Percentiles rank a stretch among this genome's conserved stretches.
Evolutionary conservation across 192 early-diverging fungal species (phyloP).

Genomic region (Martensiomyces pterosporus): DNA sequence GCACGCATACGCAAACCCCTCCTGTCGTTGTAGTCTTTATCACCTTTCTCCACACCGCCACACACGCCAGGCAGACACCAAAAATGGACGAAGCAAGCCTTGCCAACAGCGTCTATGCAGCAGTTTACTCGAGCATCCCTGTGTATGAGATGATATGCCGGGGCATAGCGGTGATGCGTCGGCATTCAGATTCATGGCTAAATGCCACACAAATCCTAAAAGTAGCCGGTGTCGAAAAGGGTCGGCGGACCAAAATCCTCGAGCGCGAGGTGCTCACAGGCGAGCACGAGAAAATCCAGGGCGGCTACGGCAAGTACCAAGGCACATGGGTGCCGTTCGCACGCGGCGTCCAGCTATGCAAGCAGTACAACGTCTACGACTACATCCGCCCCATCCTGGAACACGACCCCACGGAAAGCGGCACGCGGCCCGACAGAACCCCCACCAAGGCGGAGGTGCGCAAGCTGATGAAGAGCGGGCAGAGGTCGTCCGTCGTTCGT

Average conservation of each 20-base stretch:
- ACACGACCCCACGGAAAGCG: slow-evolving; percentile 60
- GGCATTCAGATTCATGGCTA: slow-evolving; percentile 81
- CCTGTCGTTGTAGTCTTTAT: slow-evolving; percentile 1
- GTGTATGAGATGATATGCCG: slow-evolving; percentile 93
- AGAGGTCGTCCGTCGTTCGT: slow-evolving; percentile 8
- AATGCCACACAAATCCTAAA: slow-evolving; percentile 99
- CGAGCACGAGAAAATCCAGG: slow-evolving; percentile 93
- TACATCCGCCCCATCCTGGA: slow-evolving; percentile 77
- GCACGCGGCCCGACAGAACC: slow-evolving; percentile 49
- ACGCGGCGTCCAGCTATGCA: slow-evolving; percentile 74
- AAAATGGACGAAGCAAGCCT: slow-evolving; percentile 18
- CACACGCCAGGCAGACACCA: neutral
- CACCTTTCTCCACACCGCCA: neutral
- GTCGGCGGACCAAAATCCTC: slow-evolving; percentile 85
- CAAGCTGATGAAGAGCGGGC: slow-evolving; percentile 23
- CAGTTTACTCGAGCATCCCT: slow-evolving; percentile 89
- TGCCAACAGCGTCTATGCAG: slow-evolving; percentile 63
- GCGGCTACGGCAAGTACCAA: slow-evolving; percentile 98
- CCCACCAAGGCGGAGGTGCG: slow-evolving; percentile 54
- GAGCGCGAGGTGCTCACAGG: slow-evolving; percentile 88
- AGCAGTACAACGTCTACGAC: slow-evolving; percentile 72
- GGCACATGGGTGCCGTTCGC: slow-evolving; percentile 89
- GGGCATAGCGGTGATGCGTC: slow-evolving; percentile 71
- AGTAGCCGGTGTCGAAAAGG: slow-evolving; percentile 93
- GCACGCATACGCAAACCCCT: too few species aligned